Percentiles rank a stretch among this genome's conserved stretches.
Conservation (phyloP, 1,284 basidiomycete genomes). For the Ceratobasidium sp. region DNA sequence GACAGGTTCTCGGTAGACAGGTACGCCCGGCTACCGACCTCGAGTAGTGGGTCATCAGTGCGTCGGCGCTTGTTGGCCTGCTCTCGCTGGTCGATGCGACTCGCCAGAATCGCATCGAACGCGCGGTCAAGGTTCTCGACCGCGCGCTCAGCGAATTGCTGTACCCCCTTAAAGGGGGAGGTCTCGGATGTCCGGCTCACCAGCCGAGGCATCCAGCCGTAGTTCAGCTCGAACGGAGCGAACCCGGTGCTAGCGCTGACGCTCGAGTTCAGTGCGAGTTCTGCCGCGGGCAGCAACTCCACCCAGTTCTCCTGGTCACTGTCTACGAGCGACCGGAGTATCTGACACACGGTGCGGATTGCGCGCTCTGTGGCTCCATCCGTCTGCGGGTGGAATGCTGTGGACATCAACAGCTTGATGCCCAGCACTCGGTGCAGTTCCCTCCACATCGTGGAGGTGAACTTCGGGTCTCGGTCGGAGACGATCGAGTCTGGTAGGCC, state of each 20-base stretch:
- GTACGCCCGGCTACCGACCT: constrained; percentile 54
- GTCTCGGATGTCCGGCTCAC: not conserved
- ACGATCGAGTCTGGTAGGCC: constrained; percentile 60
- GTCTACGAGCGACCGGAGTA: constrained; percentile 57
- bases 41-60: constrained; percentile 42
- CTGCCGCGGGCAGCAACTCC: constrained; percentile 53
- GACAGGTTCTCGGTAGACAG: constrained; percentile 57
- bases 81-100: constrained; percentile 49
- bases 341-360: constrained; percentile 57
- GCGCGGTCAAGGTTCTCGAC: not conserved
- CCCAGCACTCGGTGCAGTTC: constrained; percentile 57
- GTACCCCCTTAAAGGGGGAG: constrained; percentile 7
- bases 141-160: constrained; percentile 1
- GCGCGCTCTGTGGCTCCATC: constrained; percentile 48
- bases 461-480: constrained; percentile 58
- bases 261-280: constrained; percentile 49
- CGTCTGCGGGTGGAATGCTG: constrained; percentile 47
- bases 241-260: constrained; percentile 54
- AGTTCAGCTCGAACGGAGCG: constrained; percentile 58
- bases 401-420: constrained; percentile 59
- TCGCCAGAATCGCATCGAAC: constrained; percentile 52
- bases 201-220: constrained; percentile 52
- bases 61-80: constrained; percentile 53
- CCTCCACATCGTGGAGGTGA: constrained; percentile 47
- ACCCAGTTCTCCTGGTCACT: constrained; percentile 60